Percentiles rank a stretch among this genome's conserved stretches.
Conservation (phyloP, 2,329 filamentous ascomycete genomes). For the Huntiella abstrusa region DNA sequence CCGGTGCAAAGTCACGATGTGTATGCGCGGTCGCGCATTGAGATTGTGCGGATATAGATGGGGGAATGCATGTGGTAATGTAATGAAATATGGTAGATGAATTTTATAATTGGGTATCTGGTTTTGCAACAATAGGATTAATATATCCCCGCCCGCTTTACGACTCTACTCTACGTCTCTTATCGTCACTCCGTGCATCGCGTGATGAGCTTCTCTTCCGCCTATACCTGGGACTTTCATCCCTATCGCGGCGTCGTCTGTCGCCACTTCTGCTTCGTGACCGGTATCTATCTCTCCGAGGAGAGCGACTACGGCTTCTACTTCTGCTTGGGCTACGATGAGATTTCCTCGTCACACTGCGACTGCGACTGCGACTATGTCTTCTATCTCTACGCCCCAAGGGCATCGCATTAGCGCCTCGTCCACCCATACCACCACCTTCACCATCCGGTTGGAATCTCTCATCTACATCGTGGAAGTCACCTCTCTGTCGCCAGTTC, state of each 20-base stretch:
- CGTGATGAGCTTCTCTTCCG: conserved; percentile 32
- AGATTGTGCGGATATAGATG: conserved; percentile 57
- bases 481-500: conserved; percentile 15
- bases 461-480: conserved; percentile 32
- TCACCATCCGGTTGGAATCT: conserved; percentile 47
- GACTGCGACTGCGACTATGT: conserved; percentile 13
- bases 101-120: not conserved
- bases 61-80: too few relatives aligned
- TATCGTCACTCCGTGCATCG: conserved; percentile 36
- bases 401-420: conserved; percentile 53
- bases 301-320: conserved; percentile 15
- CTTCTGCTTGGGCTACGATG: not conserved
- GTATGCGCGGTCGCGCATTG: conserved; percentile 67
- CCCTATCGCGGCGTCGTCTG: conserved; percentile 13
- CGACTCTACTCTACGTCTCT: conserved; percentile 37
- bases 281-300: conserved; percentile 16
- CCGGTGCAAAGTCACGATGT: conserved; percentile 53
- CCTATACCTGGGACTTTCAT: conserved; percentile 17
- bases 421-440: conserved; percentile 23
- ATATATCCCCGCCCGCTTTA: conserved; percentile 15
- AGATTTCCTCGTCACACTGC: too few relatives aligned
- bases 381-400: conserved; percentile 31
- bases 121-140: conserved; percentile 9
- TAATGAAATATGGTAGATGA: not conserved
- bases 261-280: conserved; percentile 17